Conservation (phyloP, 371 early-diverging fungal genomes). For the Apophysomyces trapeziformis region DNA sequence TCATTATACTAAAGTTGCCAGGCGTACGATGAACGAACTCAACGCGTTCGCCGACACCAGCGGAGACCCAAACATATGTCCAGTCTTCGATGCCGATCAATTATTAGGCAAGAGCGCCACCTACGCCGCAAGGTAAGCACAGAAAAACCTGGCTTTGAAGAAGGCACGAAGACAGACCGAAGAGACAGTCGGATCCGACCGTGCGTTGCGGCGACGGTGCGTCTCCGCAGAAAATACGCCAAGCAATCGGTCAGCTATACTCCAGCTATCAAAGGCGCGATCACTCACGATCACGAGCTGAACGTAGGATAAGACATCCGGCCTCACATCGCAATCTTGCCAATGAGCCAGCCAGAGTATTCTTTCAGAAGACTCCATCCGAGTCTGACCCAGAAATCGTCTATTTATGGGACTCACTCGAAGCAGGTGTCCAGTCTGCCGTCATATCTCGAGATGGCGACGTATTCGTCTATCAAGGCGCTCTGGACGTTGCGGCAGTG, state of each 20-base stretch:
- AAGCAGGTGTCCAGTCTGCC: no score
- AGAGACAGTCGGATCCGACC: background rate
- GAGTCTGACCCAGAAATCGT: constrained; percentile 17
- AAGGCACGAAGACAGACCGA: background rate
- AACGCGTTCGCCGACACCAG: background rate
- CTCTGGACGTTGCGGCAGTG: constrained; percentile 7
- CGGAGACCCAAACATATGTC: background rate
- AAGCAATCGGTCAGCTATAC: background rate
- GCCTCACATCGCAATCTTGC: background rate
- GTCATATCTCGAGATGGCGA: constrained; percentile 4
- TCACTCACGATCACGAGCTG: background rate
- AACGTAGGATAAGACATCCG: background rate
- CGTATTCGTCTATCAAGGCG: constrained; percentile 16
- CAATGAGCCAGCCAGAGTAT: background rate
- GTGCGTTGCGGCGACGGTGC: background rate
- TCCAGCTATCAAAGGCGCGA: background rate
- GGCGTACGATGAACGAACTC: background rate
- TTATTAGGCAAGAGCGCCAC: background rate
- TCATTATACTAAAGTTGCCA: background rate
- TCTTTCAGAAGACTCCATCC: constrained; percentile 6
- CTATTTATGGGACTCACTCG: constrained; percentile 5
- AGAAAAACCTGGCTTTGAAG: background rate
- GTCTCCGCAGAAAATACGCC: constrained; percentile 11
- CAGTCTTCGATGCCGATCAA: background rate
- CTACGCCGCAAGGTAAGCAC: background rate